These are phyloP conservation scores for Cercospora zeina DNA, from an alignment of 2,329 filamentous ascomycete species.

Conservation along the genomic window DNA sequence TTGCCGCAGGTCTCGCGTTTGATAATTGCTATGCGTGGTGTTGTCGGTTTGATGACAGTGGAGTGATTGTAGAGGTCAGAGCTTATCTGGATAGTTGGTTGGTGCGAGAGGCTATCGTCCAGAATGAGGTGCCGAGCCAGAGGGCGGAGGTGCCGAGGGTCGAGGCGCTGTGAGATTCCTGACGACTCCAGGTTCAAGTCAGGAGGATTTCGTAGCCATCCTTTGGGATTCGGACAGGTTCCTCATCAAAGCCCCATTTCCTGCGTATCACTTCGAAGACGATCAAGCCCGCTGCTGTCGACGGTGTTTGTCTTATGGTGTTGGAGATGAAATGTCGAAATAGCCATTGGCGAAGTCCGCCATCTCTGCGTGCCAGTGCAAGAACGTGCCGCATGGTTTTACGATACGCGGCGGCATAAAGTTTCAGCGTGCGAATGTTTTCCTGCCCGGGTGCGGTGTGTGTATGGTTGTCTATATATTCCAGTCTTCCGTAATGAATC, in stretches of 20 bases:
- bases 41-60: constrained; percentile 24
- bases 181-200: constrained; percentile 39
- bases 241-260: constrained; percentile 66
- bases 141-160: constrained; percentile 21
- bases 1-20: constrained; percentile 24
- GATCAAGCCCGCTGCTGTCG: constrained; percentile 73
- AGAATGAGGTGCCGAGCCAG: constrained; percentile 22
- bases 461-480: constrained; percentile 65
- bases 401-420: constrained; percentile 71
- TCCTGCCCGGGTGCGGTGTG: constrained; percentile 44
- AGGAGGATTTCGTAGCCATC: constrained; percentile 73
- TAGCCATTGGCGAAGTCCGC: constrained; percentile 62
- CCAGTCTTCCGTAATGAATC: constrained; percentile 70
- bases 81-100: constrained; percentile 29
- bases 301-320: constrained; percentile 72
- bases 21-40: constrained; percentile 29
- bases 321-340: constrained; percentile 72
- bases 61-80: constrained; percentile 27
- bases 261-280: constrained; percentile 75
- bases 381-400: constrained; percentile 65
- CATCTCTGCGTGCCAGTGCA: constrained; percentile 59
- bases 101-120: constrained; percentile 26
- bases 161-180: not conserved
- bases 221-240: constrained; percentile 64
- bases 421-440: constrained; percentile 56